phyloP scores from a whole-genome alignment of 2,329 filamentous ascomycete genomes.

The Metarhizium album region DNA sequence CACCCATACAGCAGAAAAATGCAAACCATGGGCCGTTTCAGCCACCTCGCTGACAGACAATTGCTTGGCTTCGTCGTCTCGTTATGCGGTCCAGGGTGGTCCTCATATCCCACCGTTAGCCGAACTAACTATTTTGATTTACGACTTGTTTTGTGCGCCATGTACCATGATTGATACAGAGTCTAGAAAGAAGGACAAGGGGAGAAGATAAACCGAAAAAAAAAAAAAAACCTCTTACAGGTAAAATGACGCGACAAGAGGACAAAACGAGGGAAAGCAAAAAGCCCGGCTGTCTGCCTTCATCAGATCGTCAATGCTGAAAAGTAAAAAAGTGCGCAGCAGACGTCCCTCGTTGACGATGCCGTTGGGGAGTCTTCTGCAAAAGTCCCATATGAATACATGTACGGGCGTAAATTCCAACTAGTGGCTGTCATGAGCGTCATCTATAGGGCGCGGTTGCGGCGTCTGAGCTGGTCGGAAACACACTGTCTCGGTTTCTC shows the following conservation, averaged over 20 bases:
- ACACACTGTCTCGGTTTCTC: conserved; percentile 32
- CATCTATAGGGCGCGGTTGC: conserved; percentile 35
- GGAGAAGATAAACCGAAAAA: conserved; percentile 3
- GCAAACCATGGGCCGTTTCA: background rate
- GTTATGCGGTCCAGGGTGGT: conserved; percentile 1
- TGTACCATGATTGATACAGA: conserved; percentile 1
- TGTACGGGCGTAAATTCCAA: conserved; percentile 17
- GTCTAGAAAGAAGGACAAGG: conserved; percentile 4
- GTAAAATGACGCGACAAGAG: conserved; percentile 1
- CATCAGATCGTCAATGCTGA: conserved; percentile 16
- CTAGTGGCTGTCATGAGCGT: conserved; percentile 18
- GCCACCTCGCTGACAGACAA: conserved; percentile 2
- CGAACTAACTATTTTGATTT: background rate
- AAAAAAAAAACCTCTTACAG: conserved; percentile 2
- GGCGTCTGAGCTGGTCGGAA: conserved; percentile 23
- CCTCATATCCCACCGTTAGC: background rate
- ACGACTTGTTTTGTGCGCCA: background rate
- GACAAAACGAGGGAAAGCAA: conserved; percentile 4
- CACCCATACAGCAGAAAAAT: conserved; percentile 1
- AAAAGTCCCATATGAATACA: conserved; percentile 2
- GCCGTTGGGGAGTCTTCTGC: background rate
- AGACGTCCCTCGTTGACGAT: background rate
- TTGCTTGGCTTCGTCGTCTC: conserved; percentile 2
- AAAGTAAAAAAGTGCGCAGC: conserved; percentile 7
- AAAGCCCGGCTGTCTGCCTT: conserved; percentile 7